Conservation (phyloP, 768 basidiomycete species). For the Xerocomus potaroensis region DNA sequence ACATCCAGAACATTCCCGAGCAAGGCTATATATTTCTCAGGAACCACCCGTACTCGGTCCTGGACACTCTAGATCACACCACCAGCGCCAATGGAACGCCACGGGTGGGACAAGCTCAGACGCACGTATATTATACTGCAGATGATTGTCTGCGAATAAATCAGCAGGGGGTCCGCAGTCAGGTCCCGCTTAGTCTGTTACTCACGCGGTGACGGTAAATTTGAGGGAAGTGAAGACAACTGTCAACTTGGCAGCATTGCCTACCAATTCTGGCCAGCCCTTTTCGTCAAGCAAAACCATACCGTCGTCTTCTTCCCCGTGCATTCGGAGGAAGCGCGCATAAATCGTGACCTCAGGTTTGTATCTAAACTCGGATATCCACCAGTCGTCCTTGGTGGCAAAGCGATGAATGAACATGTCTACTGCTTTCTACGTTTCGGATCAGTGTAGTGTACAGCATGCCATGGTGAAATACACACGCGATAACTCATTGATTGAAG, state of each 20-base stretch:
- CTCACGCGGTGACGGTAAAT: constrained; percentile 31
- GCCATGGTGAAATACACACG: constrained; percentile 13
- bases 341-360: constrained; percentile 34
- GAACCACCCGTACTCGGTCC: too few relatives aligned
- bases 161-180: neutral
- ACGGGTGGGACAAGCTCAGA: too few relatives aligned
- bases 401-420: constrained; percentile 33
- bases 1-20: too few relatives aligned
- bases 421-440: constrained; percentile 22
- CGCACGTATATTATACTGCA: neutral
- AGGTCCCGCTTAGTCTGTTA: neutral
- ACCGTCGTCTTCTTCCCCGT: constrained; percentile 32
- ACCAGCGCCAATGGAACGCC: too few relatives aligned
- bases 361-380: constrained; percentile 32
- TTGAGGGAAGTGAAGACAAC: constrained; percentile 33
- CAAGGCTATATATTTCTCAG: too few relatives aligned
- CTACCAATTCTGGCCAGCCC: constrained; percentile 31
- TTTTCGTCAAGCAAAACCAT: constrained; percentile 31
- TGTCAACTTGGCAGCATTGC: constrained; percentile 31
- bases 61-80: too few relatives aligned
- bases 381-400: constrained; percentile 33
- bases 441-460: constrained; percentile 8
- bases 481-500: constrained; percentile 33
- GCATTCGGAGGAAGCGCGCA: constrained; percentile 30
- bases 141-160: neutral